These are phyloP conservation scores for Wallemia hederae DNA, from an alignment of 1,284 basidiomycete species.

Conservation along the genomic window DNA sequence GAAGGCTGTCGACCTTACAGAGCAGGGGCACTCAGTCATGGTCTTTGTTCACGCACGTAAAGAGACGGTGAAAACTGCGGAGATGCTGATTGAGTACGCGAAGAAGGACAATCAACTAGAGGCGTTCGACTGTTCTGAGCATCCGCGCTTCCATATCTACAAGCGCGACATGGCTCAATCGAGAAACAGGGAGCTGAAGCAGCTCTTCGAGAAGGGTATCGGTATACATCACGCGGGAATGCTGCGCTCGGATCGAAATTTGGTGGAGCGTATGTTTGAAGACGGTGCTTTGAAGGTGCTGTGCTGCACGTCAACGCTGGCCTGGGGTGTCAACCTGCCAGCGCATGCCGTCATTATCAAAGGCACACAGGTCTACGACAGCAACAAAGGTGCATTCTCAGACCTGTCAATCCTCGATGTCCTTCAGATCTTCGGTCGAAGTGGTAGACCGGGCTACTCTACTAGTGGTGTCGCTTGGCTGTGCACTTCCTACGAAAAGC, in stretches of 20 bases:
- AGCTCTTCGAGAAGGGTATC: slow-evolving; percentile 71
- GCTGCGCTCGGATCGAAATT: slow-evolving; percentile 72
- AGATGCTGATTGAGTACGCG: slow-evolving; percentile 56
- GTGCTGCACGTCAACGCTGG: slow-evolving; percentile 91
- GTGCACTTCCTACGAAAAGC: slow-evolving; percentile 74
- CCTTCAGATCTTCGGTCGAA: slow-evolving; percentile 73
- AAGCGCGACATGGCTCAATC: slow-evolving; percentile 48
- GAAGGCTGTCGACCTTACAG: slow-evolving; percentile 55
- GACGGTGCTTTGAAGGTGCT: slow-evolving; percentile 79
- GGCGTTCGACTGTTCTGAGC: slow-evolving; percentile 47
- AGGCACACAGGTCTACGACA: slow-evolving; percentile 89
- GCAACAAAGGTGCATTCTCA: slow-evolving; percentile 56
- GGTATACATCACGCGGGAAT: slow-evolving; percentile 98
- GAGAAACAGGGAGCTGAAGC: slow-evolving; percentile 86
- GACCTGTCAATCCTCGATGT: slow-evolving; percentile 91
- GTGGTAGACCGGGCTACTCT: slow-evolving; percentile 85
- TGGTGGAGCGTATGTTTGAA: slow-evolving; percentile 89
- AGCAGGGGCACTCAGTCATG: slow-evolving; percentile 89
- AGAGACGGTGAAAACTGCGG: slow-evolving; percentile 83
- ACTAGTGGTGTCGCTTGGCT: slow-evolving; percentile 90
- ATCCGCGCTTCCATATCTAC: slow-evolving; percentile 46
- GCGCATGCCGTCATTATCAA: slow-evolving; percentile 64
- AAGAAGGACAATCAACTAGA: slow-evolving; percentile 39
- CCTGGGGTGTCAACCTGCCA: slow-evolving; percentile 97
- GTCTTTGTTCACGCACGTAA: slow-evolving; percentile 97